Evolutionary conservation across 176 grass and related monocot species (phyloP), one percentile per base, ranked within the genome.

Genomic region (Alloteropsis semialata): DNA sequence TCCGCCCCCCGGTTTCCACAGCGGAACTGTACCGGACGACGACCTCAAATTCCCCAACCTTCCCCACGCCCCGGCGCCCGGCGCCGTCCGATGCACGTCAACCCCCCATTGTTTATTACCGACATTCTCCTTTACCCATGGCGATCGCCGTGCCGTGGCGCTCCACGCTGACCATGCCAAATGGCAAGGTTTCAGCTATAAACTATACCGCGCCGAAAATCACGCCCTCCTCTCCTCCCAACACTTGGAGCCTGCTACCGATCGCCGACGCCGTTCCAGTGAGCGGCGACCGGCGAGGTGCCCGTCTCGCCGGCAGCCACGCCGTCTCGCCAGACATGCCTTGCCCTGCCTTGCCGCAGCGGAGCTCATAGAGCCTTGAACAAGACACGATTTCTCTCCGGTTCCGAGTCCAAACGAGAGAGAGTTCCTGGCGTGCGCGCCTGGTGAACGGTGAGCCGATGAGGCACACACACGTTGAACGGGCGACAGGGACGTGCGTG

Each of bases 11-110:
- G 58, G 68, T 45, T 81, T 80, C 81, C 75, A 80, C 48, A 32
- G 14, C 45, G 21, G 51, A 72, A 64, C 76, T 72, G 43, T 33
- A 48, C 29, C 8, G 18, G 69, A 51, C 72, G 9, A 57, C 54
- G 79, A 57, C 64, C 79, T 75, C 46, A 85, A 84, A 89, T 77
- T 85, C 64, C 78, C 71, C 87, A 76, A 22, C 19, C 27, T 1
- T 5, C 21, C 60, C 27, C 17, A 19, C 27, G 10, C n/a, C n/a
- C n/a, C n/a, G n/a, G 19, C 27, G 10, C 6, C 25, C 75, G 19
- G 88, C 83, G 73, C 38, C 88, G 83, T 68, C 78, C 83, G 78
- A 82, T 38, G 83, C 83, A 86, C 88, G 83, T 86, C 83, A 90
- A 78, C 83, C 78, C n/a, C n/a, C 72, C 19, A 19, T 86, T 86